A percentile compares a stretch with the other conserved stretches of the same genome.
Conservation (phyloP, 2,329 filamentous ascomycete species). For the Colletotrichum navitas region DNA sequence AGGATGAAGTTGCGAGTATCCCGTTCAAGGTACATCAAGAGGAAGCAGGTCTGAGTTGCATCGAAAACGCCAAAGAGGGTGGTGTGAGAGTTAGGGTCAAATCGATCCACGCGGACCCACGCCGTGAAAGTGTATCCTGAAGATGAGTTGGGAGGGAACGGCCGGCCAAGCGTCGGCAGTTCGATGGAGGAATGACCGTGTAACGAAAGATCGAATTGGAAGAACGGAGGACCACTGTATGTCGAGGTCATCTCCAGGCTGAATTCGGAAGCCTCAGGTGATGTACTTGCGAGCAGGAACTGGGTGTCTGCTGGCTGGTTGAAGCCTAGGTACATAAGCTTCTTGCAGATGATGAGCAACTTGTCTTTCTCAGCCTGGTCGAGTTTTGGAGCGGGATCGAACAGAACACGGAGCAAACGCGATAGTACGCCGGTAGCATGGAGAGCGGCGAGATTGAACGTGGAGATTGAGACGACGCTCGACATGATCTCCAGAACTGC, state of each 20-base stretch:
- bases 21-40: slow-evolving; percentile 93
- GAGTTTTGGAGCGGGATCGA: slow-evolving; percentile 64
- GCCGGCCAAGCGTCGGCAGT: slow-evolving; percentile 83
- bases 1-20: slow-evolving; percentile 95
- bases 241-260: slow-evolving; percentile 78
- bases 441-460: slow-evolving; percentile 77
- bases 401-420: slow-evolving; percentile 73
- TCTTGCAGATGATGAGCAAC: slow-evolving; percentile 75
- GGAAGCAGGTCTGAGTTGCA: slow-evolving; percentile 89
- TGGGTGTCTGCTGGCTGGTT: slow-evolving; percentile 86
- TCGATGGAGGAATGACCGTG: slow-evolving; percentile 93
- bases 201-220: slow-evolving; percentile 93
- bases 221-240: slow-evolving; percentile 83
- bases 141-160: slow-evolving; percentile 84
- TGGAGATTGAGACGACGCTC: slow-evolving; percentile 70
- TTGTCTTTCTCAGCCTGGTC: slow-evolving; percentile 67
- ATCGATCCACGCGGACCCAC: slow-evolving; percentile 90
- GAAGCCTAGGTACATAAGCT: slow-evolving; percentile 80
- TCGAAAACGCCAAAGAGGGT: slow-evolving; percentile 98
- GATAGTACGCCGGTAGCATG: slow-evolving; percentile 79
- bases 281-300: slow-evolving; percentile 71
- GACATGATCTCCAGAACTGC: slow-evolving; percentile 75
- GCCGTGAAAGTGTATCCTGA: slow-evolving; percentile 91
- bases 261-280: slow-evolving; percentile 73
- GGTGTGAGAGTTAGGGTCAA: slow-evolving; percentile 87